A percentile compares a stretch with the other conserved stretches of the same genome.
Conservation (phyloP, 2,329 filamentous ascomycete species). For the Fusarium sp. region DNA sequence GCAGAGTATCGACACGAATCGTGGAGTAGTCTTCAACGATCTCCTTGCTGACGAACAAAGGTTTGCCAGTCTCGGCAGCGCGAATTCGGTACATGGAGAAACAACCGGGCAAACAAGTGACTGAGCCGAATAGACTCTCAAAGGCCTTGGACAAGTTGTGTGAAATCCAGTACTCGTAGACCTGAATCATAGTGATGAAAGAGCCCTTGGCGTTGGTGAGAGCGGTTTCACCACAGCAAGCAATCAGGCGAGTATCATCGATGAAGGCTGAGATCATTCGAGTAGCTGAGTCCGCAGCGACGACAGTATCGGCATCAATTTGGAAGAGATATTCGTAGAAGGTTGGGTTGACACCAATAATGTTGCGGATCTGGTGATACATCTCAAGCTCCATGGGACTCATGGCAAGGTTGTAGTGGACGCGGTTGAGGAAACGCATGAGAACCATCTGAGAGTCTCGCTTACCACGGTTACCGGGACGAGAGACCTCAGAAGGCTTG, state of each 20-base stretch:
- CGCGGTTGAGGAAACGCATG: conserved; percentile 99
- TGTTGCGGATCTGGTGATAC: conserved; percentile 98
- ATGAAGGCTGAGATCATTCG: conserved; percentile 93
- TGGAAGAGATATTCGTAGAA: conserved; percentile 98
- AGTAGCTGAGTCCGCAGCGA: conserved; percentile 87
- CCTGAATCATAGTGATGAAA: conserved; percentile 98
- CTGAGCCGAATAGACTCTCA: conserved; percentile 94
- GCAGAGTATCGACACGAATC: conserved; percentile 95
- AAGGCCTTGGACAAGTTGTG: conserved; percentile 98
- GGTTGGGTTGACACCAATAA: conserved; percentile 97
- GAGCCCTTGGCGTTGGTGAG: conserved; percentile 93
- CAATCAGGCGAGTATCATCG: conserved; percentile 92
- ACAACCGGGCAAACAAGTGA: conserved; percentile 97
- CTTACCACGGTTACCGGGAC: conserved; percentile 96
- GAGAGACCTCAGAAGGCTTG: conserved; percentile 95
- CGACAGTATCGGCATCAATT: conserved; percentile 97
- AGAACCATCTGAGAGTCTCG: conserved; percentile 98
- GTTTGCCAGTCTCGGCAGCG: conserved; percentile 92
- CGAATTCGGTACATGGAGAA: conserved; percentile 99
- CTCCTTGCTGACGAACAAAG: conserved; percentile 93
- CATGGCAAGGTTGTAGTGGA: conserved; percentile 98
- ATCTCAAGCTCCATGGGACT: conserved; percentile 96
- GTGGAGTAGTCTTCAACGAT: conserved; percentile 88
- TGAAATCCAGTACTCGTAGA: conserved; percentile 99
- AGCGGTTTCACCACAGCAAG: conserved; percentile 92